A percentile compares a stretch with the other conserved stretches of the same genome.
Conservation (phyloP, 1,139 yeast species). For the Diutina neorugosa region DNA sequence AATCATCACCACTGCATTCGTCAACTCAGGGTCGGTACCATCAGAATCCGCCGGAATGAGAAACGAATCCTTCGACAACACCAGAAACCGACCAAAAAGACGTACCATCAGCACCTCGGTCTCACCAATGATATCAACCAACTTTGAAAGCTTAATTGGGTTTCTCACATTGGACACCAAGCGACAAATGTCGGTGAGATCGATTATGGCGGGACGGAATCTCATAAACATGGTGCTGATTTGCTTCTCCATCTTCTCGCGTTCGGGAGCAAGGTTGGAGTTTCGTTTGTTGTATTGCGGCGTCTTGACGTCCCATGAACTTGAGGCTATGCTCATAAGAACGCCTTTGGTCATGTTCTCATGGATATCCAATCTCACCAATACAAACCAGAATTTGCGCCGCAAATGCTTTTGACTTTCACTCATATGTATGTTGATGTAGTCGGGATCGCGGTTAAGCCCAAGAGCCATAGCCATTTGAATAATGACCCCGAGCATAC, state of each 20-base stretch:
- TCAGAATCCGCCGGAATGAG: conserved; percentile 5
- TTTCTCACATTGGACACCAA: neutral
- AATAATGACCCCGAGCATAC: conserved; percentile 5
- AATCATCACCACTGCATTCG: neutral
- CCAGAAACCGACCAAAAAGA: conserved; percentile 6
- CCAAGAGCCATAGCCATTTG: conserved; percentile 7
- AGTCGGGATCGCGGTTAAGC: conserved; percentile 9
- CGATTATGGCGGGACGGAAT: neutral
- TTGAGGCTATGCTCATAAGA: conserved; percentile 5
- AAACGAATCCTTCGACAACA: conserved; percentile 5
- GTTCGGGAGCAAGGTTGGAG: conserved; percentile 6
- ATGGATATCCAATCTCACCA: conserved; percentile 7
- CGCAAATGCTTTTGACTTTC: conserved; percentile 6
- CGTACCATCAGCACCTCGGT: neutral
- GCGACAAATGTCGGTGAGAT: neutral
- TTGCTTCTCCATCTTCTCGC: conserved; percentile 6
- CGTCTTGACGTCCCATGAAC: conserved; percentile 6
- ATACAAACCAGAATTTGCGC: conserved; percentile 9
- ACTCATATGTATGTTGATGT: conserved; percentile 4
- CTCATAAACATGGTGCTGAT: neutral
- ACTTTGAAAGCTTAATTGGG: neutral
- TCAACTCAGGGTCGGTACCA: neutral
- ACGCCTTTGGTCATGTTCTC: conserved; percentile 6
- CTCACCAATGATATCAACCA: neutral
- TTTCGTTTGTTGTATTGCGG: conserved; percentile 6